These are phyloP conservation scores for Ustilago curta DNA, from an alignment of 1,284 basidiomycete species.

Conservation along the genomic window DNA sequence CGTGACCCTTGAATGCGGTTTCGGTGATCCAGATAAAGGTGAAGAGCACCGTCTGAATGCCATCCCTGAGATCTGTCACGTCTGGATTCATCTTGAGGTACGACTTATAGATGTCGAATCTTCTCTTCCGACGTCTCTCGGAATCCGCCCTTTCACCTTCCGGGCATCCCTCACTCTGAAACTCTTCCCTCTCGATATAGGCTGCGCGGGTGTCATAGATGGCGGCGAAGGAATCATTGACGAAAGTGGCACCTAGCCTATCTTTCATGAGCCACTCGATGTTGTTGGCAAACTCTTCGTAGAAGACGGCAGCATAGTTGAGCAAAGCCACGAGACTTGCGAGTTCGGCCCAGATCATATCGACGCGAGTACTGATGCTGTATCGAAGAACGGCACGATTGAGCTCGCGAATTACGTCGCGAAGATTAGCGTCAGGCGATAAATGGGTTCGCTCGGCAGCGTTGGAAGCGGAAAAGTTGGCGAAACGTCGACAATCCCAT, in stretches of 20 bases:
- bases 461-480: constrained; percentile 16
- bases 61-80: constrained; percentile 26
- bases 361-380: neutral
- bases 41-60: constrained; percentile 29
- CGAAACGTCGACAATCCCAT: constrained; percentile 16
- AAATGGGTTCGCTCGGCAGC: constrained; percentile 8
- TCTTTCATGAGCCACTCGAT: constrained; percentile 16
- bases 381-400: constrained; percentile 22
- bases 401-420: constrained; percentile 18
- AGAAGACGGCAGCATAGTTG: constrained; percentile 33
- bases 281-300: constrained; percentile 4
- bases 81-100: constrained; percentile 14
- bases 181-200: constrained; percentile 30
- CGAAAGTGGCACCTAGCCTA: neutral
- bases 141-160: neutral
- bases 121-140: neutral
- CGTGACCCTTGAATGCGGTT: constrained; percentile 10
- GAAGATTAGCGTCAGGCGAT: constrained; percentile 3
- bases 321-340: constrained; percentile 25
- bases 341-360: constrained; percentile 15
- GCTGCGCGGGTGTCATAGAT: constrained; percentile 10
- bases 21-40: constrained; percentile 40
- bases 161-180: constrained; percentile 1
- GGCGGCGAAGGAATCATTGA: constrained; percentile 2
- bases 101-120: neutral